Evolutionary conservation across 106 monocot genomes (phyloP).

Genomic region (Xerophyta viscosa): DNA sequence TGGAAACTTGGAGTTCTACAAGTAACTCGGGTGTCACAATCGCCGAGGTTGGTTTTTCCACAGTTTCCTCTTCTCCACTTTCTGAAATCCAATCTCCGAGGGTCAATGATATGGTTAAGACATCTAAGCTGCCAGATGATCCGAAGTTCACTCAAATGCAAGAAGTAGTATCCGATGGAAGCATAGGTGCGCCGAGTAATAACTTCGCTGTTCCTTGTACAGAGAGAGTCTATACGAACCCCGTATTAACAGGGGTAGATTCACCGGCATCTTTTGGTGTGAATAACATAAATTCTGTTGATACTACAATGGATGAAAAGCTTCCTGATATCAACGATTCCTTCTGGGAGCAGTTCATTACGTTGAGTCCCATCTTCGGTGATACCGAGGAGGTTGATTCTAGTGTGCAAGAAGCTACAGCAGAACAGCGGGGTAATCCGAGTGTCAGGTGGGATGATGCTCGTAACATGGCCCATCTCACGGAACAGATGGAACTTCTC

Average conservation of each 20-base stretch:
- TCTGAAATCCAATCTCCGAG: constrained; percentile 23
- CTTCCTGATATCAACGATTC: constrained; percentile 22
- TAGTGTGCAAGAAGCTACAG: constrained; percentile 11
- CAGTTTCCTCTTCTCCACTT: constrained; percentile 9
- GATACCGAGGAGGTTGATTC: constrained; percentile 36
- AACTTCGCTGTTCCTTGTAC: constrained; percentile 1
- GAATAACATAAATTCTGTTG: neutral
- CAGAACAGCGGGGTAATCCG: constrained; percentile 13
- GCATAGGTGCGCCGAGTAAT: constrained; percentile 1
- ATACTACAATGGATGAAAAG: constrained; percentile 7
- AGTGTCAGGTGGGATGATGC: constrained; percentile 18
- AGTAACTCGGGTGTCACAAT: constrained; percentile 23
- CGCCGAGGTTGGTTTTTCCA: constrained; percentile 19
- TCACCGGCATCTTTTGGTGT: constrained; percentile 3
- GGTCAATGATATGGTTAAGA: neutral
- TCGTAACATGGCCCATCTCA: constrained; percentile 50
- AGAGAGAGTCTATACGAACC: constrained; percentile 8
- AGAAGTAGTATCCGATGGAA: constrained; percentile 4
- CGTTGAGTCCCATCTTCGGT: constrained; percentile 10
- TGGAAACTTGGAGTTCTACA: constrained; percentile 17
- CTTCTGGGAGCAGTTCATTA: constrained; percentile 31
- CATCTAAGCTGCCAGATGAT: constrained; percentile 9
- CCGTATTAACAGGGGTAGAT: neutral
- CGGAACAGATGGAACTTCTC: constrained; percentile 72
- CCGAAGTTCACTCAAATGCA: constrained; percentile 7